Evolutionary conservation across 257 asterid species (phyloP).

Genomic region (Phtheirospermum japonicum): DNA sequence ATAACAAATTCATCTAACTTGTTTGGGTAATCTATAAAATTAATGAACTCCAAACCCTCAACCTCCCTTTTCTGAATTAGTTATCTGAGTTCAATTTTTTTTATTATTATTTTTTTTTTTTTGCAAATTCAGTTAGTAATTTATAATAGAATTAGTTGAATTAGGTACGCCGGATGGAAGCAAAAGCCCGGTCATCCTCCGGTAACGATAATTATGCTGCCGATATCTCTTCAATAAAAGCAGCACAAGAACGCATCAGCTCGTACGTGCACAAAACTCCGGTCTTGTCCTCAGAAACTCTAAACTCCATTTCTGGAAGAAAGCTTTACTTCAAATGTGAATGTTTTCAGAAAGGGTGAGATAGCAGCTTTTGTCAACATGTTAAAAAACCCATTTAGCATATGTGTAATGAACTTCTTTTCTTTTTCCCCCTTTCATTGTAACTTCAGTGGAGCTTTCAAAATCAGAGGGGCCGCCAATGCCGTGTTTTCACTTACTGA

Average conservation of each 20-base stretch:
- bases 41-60: no score
- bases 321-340: constrained; percentile 82
- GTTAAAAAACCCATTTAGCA: not conserved
- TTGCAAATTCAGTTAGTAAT: not conserved
- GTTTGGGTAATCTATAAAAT: no score
- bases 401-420: not conserved
- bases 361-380: not conserved
- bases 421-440: constrained; percentile 11
- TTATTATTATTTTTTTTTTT: no score
- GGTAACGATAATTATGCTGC: constrained; percentile 61
- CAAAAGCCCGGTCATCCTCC: constrained; percentile 32
- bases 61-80: no score
- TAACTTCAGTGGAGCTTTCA: constrained; percentile 78
- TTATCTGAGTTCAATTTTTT: no score
- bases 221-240: constrained; percentile 66
- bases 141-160: no score
- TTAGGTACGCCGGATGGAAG: constrained; percentile 49
- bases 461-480: constrained; percentile 93
- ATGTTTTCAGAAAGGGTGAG: constrained; percentile 97
- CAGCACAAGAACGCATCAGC: constrained; percentile 61
- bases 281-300: constrained; percentile 64
- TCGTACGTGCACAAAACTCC: constrained; percentile 66
- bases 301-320: constrained; percentile 69
- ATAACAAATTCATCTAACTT: no score
- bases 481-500: constrained; percentile 84